Conservation (phyloP, 495 filamentous ascomycete genomes). For the Neurospora terricola region DNA sequence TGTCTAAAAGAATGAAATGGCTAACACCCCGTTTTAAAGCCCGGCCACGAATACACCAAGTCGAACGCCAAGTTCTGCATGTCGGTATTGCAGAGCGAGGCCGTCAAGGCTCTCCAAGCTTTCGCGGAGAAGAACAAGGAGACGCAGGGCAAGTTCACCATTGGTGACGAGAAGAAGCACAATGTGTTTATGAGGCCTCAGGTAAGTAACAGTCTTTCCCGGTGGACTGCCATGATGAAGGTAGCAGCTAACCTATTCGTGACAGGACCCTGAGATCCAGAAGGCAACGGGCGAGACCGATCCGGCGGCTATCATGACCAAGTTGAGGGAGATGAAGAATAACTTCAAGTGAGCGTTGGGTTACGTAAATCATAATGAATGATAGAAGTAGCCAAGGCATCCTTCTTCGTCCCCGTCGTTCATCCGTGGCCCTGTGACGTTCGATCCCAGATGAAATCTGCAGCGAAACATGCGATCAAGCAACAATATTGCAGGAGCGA, state of each 20-base stretch:
- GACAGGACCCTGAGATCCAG: constrained; percentile 72
- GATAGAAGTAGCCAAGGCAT: neutral
- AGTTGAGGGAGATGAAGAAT: constrained; percentile 91
- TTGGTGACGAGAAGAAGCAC: constrained; percentile 96
- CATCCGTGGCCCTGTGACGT: neutral
- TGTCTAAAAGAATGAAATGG: no score
- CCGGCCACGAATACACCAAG: constrained; percentile 96
- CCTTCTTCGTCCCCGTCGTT: neutral
- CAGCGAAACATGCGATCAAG: neutral
- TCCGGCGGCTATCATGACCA: constrained; percentile 77
- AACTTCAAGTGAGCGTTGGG: constrained; percentile 49
- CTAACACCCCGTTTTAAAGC: constrained; percentile 33
- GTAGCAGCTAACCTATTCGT: constrained; percentile 1
- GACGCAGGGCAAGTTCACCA: constrained; percentile 94
- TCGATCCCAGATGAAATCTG: neutral
- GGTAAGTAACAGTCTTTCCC: constrained; percentile 37
- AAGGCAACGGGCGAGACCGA: constrained; percentile 74
- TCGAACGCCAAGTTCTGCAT: constrained; percentile 80
- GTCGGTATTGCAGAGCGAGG: constrained; percentile 59
- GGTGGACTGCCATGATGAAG: neutral
- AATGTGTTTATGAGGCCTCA: constrained; percentile 94
- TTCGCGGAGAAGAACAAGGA: constrained; percentile 74
- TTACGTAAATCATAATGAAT: neutral
- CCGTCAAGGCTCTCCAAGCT: constrained; percentile 62
- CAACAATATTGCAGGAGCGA: neutral